A percentile compares a stretch with the other conserved stretches of the same genome.
Evolutionary conservation across 768 basidiomycete species (phyloP).

Genomic region (Agrocybe pediades): DNA sequence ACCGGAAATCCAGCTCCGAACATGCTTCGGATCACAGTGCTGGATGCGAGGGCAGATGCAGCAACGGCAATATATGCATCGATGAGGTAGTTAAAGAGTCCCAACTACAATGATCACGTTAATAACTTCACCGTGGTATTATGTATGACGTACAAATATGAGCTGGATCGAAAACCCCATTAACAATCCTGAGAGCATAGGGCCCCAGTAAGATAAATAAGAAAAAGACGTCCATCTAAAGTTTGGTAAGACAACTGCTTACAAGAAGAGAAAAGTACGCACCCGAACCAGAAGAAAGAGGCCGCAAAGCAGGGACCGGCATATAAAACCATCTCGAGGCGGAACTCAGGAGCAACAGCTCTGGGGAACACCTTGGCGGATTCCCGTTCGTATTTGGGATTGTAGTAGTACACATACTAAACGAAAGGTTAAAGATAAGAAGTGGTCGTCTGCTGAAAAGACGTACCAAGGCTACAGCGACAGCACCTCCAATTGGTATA

Average conservation of each 20-base stretch:
- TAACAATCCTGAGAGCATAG: constrained; percentile 48
- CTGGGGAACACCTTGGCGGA: constrained; percentile 44
- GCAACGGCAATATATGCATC: constrained; percentile 58
- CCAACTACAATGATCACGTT: constrained; percentile 34
- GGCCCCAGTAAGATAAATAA: constrained; percentile 52
- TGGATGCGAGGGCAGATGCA: constrained; percentile 58
- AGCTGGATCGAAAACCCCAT: constrained; percentile 56
- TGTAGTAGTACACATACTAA: constrained; percentile 49
- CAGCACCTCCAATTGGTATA: constrained; percentile 51
- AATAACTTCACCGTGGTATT: not conserved
- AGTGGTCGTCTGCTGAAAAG: not conserved
- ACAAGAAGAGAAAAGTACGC: constrained; percentile 14
- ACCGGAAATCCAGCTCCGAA: constrained; percentile 57
- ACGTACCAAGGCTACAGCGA: constrained; percentile 46
- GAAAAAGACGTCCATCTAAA: constrained; percentile 63
- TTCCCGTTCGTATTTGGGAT: constrained; percentile 50
- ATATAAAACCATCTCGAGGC: constrained; percentile 49
- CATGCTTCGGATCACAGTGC: constrained; percentile 52
- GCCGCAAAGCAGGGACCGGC: constrained; percentile 52
- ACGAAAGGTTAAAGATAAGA: not conserved
- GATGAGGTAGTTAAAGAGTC: constrained; percentile 61
- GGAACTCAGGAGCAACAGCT: constrained; percentile 61
- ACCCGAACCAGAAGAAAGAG: constrained; percentile 70
- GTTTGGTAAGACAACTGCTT: not conserved
- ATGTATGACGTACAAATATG: constrained; percentile 48